Evolutionary conservation across 257 asterid species (phyloP).

Genomic region (Paulownia fortunei): DNA sequence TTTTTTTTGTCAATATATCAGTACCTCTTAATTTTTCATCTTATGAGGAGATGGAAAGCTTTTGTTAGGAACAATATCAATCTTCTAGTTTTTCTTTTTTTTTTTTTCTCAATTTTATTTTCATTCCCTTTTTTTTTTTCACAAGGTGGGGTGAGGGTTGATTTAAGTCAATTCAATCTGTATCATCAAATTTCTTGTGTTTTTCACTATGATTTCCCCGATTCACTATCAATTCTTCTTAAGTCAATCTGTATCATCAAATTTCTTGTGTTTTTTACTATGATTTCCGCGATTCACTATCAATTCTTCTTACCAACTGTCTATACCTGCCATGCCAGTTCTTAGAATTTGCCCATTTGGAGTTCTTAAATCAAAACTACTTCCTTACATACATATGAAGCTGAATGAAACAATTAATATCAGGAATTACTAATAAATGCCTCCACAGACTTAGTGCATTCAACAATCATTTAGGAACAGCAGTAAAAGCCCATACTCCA

Average conservation of each 20-base stretch:
- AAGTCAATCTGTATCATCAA: constrained; percentile 16
- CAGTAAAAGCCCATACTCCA: constrained; percentile 31
- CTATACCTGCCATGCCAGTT: constrained; percentile 2
- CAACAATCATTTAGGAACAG: background rate
- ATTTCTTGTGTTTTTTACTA: background rate
- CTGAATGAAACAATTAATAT: constrained; percentile 34
- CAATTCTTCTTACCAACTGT: constrained; percentile 29
- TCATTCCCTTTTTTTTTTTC: background rate
- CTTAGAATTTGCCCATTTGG: constrained; percentile 25
- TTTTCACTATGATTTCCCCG: background rate
- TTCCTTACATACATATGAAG: constrained; percentile 30
- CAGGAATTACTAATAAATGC: constrained; percentile 35
- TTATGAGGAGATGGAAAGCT: background rate
- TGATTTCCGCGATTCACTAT: background rate
- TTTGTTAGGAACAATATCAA: constrained; percentile 3
- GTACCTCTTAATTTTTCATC: background rate
- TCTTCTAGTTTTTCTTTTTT: background rate
- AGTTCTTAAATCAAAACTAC: constrained; percentile 40
- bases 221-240: too few species aligned
- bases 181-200: constrained; percentile 5
- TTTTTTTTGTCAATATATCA: background rate
- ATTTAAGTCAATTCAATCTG: constrained; percentile 19
- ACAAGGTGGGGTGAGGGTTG: constrained; percentile 21
- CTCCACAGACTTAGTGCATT: constrained; percentile 18
- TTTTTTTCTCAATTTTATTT: background rate